Percentiles rank a stretch among this genome's conserved stretches.
Evolutionary conservation across 495 filamentous ascomycete genomes (phyloP).

Genomic region (Penicillium goetzii): DNA sequence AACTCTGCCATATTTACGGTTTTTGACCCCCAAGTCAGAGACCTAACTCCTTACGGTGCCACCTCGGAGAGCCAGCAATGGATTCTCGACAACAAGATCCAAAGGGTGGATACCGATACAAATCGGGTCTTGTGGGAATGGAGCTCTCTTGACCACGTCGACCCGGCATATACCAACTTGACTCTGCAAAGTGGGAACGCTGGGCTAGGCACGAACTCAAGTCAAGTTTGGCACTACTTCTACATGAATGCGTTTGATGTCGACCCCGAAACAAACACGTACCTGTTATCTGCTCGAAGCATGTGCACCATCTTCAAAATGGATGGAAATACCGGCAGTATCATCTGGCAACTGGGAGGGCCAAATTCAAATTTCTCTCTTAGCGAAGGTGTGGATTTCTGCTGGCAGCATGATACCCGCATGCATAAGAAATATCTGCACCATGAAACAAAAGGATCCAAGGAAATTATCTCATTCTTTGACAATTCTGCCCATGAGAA

Average conservation of each 20-base stretch:
- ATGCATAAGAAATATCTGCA: neutral
- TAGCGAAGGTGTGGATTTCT: neutral
- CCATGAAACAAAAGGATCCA: neutral
- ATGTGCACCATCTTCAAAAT: slow-evolving; percentile 54
- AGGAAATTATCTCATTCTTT: neutral
- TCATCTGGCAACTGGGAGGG: slow-evolving; percentile 56
- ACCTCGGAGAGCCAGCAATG: slow-evolving; percentile 27
- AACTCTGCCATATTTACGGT: slow-evolving; percentile 31
- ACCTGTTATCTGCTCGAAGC: slow-evolving; percentile 56
- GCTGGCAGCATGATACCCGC: neutral
- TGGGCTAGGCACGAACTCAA: slow-evolving; percentile 42
- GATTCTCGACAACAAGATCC: slow-evolving; percentile 40
- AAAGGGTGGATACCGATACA: slow-evolving; percentile 32
- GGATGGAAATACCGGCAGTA: slow-evolving; percentile 52
- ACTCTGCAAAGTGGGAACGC: slow-evolving; percentile 31
- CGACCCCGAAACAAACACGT: slow-evolving; percentile 43
- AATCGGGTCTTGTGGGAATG: slow-evolving; percentile 39
- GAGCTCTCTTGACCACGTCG: slow-evolving; percentile 20
- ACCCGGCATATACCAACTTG: neutral
- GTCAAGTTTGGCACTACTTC: slow-evolving; percentile 40
- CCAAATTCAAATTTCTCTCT: slow-evolving; percentile 24
- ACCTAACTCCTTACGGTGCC: slow-evolving; percentile 35
- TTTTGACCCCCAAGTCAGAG: slow-evolving; percentile 31
- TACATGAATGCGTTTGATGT: slow-evolving; percentile 33
- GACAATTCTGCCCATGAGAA: neutral